Percentiles rank a stretch among this genome's conserved stretches.
phyloP scores from a whole-genome alignment of 257 asterid genomes.

The Fraxinus quadrangulata region DNA sequence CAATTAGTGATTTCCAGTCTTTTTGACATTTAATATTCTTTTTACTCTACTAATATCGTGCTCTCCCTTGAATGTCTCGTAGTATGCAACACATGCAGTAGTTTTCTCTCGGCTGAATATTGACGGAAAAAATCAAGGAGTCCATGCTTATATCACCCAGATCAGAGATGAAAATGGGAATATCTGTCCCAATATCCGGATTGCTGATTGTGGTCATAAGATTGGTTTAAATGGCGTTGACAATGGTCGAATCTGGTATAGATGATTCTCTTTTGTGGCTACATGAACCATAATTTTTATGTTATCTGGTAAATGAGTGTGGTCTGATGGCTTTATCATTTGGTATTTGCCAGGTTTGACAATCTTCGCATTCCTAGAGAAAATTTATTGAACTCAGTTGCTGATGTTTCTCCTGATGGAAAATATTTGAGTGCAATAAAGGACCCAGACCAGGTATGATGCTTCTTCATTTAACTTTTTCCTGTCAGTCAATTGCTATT shows the following conservation, averaged over 20 bases:
- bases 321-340: conserved; percentile 20
- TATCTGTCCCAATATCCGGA: conserved; percentile 73
- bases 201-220: conserved; percentile 95
- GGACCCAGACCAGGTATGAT: conserved; percentile 84
- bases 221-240: conserved; percentile 97
- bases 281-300: conserved; percentile 3
- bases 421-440: conserved; percentile 78
- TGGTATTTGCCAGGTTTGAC: conserved; percentile 72
- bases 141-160: conserved; percentile 88
- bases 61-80: conserved; percentile 21
- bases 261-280: background rate
- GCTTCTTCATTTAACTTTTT: conserved; percentile 16
- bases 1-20: background rate
- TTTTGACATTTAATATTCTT: background rate
- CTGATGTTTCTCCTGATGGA: conserved; percentile 92
- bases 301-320: background rate
- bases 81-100: conserved; percentile 94
- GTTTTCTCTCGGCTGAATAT: conserved; percentile 89
- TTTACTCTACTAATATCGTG: conserved; percentile 16
- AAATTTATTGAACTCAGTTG: conserved; percentile 89
- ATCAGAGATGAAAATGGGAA: conserved; percentile 85
- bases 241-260: conserved; percentile 90
- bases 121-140: conserved; percentile 80
- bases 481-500: background rate
- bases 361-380: conserved; percentile 90